Evolutionary conservation across 495 filamentous ascomycete genomes (phyloP).

Genomic region (Beverwykella pulmonaria): DNA sequence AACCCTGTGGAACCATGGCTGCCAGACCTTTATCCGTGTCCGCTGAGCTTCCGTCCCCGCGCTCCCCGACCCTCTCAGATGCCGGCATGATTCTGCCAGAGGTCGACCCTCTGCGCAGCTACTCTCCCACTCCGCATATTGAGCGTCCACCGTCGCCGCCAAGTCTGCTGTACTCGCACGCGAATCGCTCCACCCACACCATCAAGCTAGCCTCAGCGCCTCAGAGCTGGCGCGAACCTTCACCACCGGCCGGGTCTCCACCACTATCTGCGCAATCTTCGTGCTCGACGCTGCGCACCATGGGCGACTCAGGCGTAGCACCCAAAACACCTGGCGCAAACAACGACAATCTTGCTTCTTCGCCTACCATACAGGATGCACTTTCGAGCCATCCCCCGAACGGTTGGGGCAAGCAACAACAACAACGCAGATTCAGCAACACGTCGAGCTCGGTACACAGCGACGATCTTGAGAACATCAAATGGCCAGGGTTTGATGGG

Average conservation of each 20-base stretch:
- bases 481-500: slow-evolving; percentile 39
- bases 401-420: slow-evolving; percentile 4
- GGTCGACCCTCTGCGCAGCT: slow-evolving; percentile 26
- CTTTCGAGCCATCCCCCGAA: slow-evolving; percentile 8
- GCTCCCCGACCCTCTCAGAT: slow-evolving; percentile 87
- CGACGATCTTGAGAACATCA: slow-evolving; percentile 41
- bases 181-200: slow-evolving; percentile 23
- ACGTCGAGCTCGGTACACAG: slow-evolving; percentile 40
- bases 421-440: slow-evolving; percentile 32
- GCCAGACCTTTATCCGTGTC: slow-evolving; percentile 18
- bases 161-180: slow-evolving; percentile 24
- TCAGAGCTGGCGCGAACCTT: slow-evolving; percentile 21
- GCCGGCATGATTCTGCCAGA: slow-evolving; percentile 90
- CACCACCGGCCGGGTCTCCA: slow-evolving; percentile 19
- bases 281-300: slow-evolving; percentile 32
- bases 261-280: slow-evolving; percentile 27
- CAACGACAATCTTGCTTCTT: slow-evolving; percentile 34
- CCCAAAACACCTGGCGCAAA: slow-evolving; percentile 5
- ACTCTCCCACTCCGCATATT: slow-evolving; percentile 27
- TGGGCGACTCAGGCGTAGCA: slow-evolving; percentile 13
- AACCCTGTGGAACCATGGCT: slow-evolving; percentile 14
- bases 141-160: slow-evolving; percentile 35
- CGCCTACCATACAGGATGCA: slow-evolving; percentile 30
- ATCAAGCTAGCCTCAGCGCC: slow-evolving; percentile 30
- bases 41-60: slow-evolving; percentile 41